phyloP scores from a whole-genome alignment of 768 basidiomycete genomes.

The Roridomyces roridus region DNA sequence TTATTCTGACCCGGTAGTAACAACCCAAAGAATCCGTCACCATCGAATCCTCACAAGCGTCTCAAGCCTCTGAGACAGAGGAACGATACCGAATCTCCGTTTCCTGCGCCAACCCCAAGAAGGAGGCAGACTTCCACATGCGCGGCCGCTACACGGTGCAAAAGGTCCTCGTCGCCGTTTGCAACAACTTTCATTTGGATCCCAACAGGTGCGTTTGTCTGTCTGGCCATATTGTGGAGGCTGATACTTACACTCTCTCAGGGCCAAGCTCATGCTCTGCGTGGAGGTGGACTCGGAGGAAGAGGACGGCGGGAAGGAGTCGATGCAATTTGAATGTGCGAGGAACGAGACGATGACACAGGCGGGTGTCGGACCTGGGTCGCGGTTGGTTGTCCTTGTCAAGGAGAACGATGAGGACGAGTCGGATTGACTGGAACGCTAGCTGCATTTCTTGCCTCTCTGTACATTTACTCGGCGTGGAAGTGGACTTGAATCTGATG shows the following conservation, averaged over 20 bases:
- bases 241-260: neutral
- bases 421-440: no score
- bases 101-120: neutral
- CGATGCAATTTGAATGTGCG: constrained; percentile 1
- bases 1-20: no score
- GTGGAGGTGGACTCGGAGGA: constrained; percentile 1
- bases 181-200: constrained; percentile 36
- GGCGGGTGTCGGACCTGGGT: neutral
- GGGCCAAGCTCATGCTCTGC: constrained; percentile 14
- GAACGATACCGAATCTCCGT: constrained; percentile 11
- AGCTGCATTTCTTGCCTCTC: no score
- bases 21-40: no score
- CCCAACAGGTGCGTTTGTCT: constrained; percentile 1
- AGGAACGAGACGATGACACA: constrained; percentile 12
- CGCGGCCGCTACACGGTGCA: constrained; percentile 33
- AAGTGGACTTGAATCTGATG: no score
- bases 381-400: constrained; percentile 1
- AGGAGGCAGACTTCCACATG: constrained; percentile 32
- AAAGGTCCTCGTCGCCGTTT: constrained; percentile 35
- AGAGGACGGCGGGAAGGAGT: constrained; percentile 1
- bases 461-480: no score
- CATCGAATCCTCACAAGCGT: no score
- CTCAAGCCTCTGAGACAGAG: no score
- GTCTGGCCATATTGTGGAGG: neutral
- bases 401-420: constrained; percentile 4